These are phyloP conservation scores for Schwanniomyces vanrijiae DNA, from an alignment of 805 yeast genomes.

Conservation along the genomic window DNA sequence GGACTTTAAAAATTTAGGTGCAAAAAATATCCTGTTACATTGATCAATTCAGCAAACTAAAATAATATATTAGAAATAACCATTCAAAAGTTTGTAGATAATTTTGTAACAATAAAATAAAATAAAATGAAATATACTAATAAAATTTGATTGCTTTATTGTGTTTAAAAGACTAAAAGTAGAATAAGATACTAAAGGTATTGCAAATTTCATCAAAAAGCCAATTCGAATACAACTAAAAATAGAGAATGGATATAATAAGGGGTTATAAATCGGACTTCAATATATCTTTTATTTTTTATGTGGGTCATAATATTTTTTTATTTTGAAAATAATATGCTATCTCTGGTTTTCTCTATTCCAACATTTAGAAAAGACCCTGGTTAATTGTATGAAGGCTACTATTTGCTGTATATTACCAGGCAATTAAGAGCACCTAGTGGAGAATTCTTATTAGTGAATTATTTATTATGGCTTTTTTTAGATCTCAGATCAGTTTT, in stretches of 20 bases:
- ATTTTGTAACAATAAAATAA: no score
- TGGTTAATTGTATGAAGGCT: neutral
- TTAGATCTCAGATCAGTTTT: constrained; percentile 5
- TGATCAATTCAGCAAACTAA: no score
- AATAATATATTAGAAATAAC: no score
- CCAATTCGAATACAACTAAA: constrained; percentile 11
- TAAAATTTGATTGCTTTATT: no score
- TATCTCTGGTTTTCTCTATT: constrained; percentile 3
- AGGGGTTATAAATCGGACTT: neutral
- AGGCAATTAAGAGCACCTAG: constrained; percentile 5
- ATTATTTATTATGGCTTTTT: constrained; percentile 1
- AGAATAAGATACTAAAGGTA: neutral
- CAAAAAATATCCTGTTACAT: no score
- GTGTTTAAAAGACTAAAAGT: no score
- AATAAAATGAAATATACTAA: no score
- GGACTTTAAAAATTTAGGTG: no score
- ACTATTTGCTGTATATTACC: neutral
- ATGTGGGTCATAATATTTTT: neutral
- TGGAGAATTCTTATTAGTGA: constrained; percentile 3
- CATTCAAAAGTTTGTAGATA: no score
- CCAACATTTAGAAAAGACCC: constrained; percentile 5
- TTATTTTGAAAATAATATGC: constrained; percentile 3
- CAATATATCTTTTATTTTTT: neutral
- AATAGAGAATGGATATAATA: constrained; percentile 8
- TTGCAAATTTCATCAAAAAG: constrained; percentile 7